These are phyloP conservation scores for Pholiota molesta DNA, from an alignment of 768 basidiomycete species.

Conservation along the genomic window DNA sequence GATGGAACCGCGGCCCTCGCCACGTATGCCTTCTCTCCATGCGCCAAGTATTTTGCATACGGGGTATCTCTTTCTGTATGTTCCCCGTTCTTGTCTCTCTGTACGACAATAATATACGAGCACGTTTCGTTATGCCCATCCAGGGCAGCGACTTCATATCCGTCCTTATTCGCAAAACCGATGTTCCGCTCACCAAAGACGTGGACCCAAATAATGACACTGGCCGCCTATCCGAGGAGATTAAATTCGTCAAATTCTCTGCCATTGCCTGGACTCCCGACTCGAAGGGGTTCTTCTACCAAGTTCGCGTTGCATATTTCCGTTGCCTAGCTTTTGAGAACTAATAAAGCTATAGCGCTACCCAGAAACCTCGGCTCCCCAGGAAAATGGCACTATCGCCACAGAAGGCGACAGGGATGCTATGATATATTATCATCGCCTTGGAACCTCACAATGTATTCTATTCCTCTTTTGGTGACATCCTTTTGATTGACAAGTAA, in stretches of 20 bases:
- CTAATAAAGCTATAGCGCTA: constrained; percentile 47
- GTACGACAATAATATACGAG: constrained; percentile 8
- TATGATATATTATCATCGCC: constrained; percentile 74
- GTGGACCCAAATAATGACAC: constrained; percentile 47
- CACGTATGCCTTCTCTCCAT: constrained; percentile 61
- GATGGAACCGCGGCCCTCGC: constrained; percentile 75
- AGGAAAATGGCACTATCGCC: constrained; percentile 59
- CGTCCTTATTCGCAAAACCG: constrained; percentile 67
- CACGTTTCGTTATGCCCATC: constrained; percentile 26
- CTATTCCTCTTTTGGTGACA: constrained; percentile 19
- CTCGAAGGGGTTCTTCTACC: constrained; percentile 85
- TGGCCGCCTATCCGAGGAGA: constrained; percentile 61
- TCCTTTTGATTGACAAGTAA: constrained; percentile 3
- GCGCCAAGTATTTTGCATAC: constrained; percentile 76
- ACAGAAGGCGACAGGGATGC: constrained; percentile 67
- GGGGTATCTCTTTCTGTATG: constrained; percentile 73
- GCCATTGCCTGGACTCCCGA: constrained; percentile 75
- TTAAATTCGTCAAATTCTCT: constrained; percentile 80
- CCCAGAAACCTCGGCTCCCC: constrained; percentile 51
- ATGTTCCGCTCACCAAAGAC: constrained; percentile 53
- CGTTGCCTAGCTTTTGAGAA: not conserved
- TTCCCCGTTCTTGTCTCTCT: constrained; percentile 14
- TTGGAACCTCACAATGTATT: constrained; percentile 72
- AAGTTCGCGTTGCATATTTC: constrained; percentile 35
- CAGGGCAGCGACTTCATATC: constrained; percentile 75